Conservation (phyloP, 2,329 filamentous ascomycete species). For the Neonectria neomacrospora region DNA sequence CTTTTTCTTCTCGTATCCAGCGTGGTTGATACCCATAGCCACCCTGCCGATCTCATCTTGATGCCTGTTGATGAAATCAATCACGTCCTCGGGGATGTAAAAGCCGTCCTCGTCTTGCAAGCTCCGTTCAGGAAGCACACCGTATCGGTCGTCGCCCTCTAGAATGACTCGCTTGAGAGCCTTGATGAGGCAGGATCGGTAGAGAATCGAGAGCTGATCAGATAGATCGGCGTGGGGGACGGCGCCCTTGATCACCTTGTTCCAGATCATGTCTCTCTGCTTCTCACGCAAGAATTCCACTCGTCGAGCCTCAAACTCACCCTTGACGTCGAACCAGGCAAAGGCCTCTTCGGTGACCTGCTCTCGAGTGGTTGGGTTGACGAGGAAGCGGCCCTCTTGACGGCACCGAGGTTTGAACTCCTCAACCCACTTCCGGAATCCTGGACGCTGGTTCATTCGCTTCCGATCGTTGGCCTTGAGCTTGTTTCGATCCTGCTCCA, state of each 20-base stretch:
- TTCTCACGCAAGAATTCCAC: constrained; percentile 54
- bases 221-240: constrained; percentile 46
- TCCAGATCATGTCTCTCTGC: constrained; percentile 57
- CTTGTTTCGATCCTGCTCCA: constrained; percentile 46
- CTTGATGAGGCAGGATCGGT: constrained; percentile 51
- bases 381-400: constrained; percentile 50
- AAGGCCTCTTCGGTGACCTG: constrained; percentile 65
- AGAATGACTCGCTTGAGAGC: constrained; percentile 64
- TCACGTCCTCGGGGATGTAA: constrained; percentile 56
- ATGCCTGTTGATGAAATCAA: constrained; percentile 54
- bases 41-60: constrained; percentile 52
- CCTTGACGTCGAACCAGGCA: constrained; percentile 57
- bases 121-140: constrained; percentile 40
- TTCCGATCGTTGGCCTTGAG: constrained; percentile 67
- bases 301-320: constrained; percentile 58
- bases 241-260: constrained; percentile 55
- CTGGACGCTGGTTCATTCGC: constrained; percentile 63
- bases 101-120: constrained; percentile 53
- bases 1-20: constrained; percentile 12
- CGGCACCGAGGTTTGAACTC: constrained; percentile 69
- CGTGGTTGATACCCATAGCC: constrained; percentile 46
- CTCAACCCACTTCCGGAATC: constrained; percentile 70
- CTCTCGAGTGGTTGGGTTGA: constrained; percentile 51
- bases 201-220: constrained; percentile 40
- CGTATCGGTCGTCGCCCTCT: constrained; percentile 54